Base-by-base conservation (phyloP, 2,329 filamentous ascomycete species). In the Pseudomassariella vexata region DNA sequence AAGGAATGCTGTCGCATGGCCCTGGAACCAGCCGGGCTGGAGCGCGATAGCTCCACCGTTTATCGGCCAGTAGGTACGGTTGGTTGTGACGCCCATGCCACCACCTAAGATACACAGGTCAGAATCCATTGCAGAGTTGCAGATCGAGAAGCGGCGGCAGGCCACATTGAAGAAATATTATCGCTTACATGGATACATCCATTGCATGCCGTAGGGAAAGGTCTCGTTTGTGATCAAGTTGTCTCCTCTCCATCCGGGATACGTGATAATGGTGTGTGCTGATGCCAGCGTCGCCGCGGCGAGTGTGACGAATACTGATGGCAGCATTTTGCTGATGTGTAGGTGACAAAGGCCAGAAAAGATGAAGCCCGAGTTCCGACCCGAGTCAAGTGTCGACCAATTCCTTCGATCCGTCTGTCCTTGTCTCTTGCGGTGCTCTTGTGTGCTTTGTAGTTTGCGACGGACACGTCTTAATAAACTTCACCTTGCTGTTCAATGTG, bases 11-110 rank as follows among this genome's bases (percentile, higher is more conserved):
- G 77, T 81, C 21, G 74, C 59, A 57, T 96, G 92, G 42, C 92
- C 92, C 37, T 81, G 79, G 67, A 95, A 95, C 92, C 92, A 96
- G 50, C 90, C 92, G 0, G 92, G 92, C 54, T 96, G 90, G 49
- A 95, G 73, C 30, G 87, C 75, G 39, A 98, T 52, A n/a, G 88
- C 87, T 40, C 92, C 92, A 46, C 92, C 92, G 19, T 65, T 76
- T 30, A 87, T 72, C 11, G 92, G 89, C 92, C 92, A 96, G 63
- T 82, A 85, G 10, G 92, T 95, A 41, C 90, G 79, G 63, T 98
- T 96, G 26, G 62, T 70, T 0, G 85, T 84, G 22, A 76, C 73
- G 28, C 69, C 67, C 65, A 90, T 79, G 40, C 92, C 92, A 37
- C 92, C 92, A 56, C 90, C 90, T 95, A 49, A 9, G 12, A 9